A percentile compares a stretch with the other conserved stretches of the same genome.
These are phyloP conservation scores for Microdochium trichocladiopsis DNA, from an alignment of 2,329 filamentous ascomycete genomes.

Conservation along the genomic window DNA sequence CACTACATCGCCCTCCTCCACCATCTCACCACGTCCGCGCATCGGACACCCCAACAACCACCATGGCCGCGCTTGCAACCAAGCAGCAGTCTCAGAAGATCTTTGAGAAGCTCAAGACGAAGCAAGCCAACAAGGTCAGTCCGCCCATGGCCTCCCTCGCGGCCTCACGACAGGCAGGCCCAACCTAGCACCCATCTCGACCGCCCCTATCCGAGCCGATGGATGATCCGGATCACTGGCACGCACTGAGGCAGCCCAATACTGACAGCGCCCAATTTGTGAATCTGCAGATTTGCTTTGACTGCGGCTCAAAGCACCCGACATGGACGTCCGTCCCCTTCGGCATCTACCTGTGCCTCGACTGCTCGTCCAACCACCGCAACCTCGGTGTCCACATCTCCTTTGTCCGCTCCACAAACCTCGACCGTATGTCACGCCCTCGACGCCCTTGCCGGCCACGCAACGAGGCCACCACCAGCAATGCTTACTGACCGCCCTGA, in stretches of 20 bases:
- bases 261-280: slow-evolving; percentile 9
- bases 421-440: slow-evolving; percentile 71
- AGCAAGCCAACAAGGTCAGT: slow-evolving; percentile 86
- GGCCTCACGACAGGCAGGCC: neutral
- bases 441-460: neutral
- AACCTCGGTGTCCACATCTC: slow-evolving; percentile 98
- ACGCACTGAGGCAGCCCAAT: slow-evolving; percentile 6
- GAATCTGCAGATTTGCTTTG: slow-evolving; percentile 77
- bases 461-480: slow-evolving; percentile 12
- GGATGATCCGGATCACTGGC: neutral
- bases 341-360: slow-evolving; percentile 95
- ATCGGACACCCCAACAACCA: slow-evolving; percentile 20
- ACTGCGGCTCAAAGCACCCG: slow-evolving; percentile 94
- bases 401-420: slow-evolving; percentile 96
- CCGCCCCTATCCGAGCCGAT: neutral
- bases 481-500: neutral
- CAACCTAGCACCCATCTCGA: too few species aligned
- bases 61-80: slow-evolving; percentile 64
- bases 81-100: slow-evolving; percentile 96
- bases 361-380: slow-evolving; percentile 94
- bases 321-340: slow-evolving; percentile 98
- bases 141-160: slow-evolving; percentile 11
- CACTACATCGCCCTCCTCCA: neutral
- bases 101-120: slow-evolving; percentile 94
- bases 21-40: neutral